Base-by-base conservation (phyloP, 1,284 basidiomycete species). In the Erythrobasidium hasegawianum region DNA sequence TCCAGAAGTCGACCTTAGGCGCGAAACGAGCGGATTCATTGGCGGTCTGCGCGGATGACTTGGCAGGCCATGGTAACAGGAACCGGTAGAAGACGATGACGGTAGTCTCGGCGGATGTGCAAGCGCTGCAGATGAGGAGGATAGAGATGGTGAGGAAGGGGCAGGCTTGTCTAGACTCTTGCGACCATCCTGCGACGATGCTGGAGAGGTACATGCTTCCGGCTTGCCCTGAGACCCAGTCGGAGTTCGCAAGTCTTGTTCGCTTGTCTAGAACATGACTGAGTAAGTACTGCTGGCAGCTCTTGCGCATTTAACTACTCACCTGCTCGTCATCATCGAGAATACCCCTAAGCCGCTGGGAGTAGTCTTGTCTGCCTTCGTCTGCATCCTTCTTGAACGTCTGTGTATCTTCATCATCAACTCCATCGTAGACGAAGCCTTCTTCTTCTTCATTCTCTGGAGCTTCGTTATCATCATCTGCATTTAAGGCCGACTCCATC, bases 21-120 rank as follows among this genome's bases (percentile, higher is more conserved):
- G 71, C 2, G 70, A 71, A 49, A 72, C 70, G 27, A 71, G 68
- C 8, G 71, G 72, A 38, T 73, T 72, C 24, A 59, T 62, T 10
- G 71, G 64, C 4, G 71, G 71, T 4, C 72, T 60, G 3, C 71
- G 70, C 7, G 68, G 22, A 33, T 33, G 33, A 14, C 41, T n/a
- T 24, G 43, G 43, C 43, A 24, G 43, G 14, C 43, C 43, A 47
- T n/a, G n/a, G 43, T 47, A 47, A 14, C 5, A 24, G n/a, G 43
- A 18, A 5, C 43, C 43, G 43, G 22, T 24, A n/a, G 43, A 47
- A 24, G 43, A n/a, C 7, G 43, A 41, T n/a, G 45, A 57, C 39
- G 52, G 54, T 20, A 29, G 39, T 13, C 53, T 41, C 29, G 20
- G 38, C 5, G 54, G 53, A 9, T 20, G 54, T 16, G 20, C 16